phyloP scores from a whole-genome alignment of 2,329 filamentous ascomycete genomes.

The Mollisia scopiformis region DNA sequence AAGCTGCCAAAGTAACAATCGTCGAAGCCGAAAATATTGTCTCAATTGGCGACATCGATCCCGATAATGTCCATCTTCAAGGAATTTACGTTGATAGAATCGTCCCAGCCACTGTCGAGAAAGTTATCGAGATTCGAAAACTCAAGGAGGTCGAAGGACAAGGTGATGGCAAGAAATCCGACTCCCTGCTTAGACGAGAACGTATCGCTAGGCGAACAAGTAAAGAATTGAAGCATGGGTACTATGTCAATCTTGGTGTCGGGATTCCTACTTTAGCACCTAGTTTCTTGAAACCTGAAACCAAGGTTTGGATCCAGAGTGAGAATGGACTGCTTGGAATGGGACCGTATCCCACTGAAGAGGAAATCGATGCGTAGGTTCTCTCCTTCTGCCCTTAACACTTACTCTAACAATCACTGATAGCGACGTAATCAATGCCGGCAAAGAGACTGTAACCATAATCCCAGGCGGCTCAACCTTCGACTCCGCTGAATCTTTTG shows the following conservation, averaged over 20 bases:
- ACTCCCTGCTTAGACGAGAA: slow-evolving; percentile 59
- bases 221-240: slow-evolving; percentile 77
- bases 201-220: slow-evolving; percentile 78
- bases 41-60: slow-evolving; percentile 70
- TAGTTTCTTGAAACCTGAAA: slow-evolving; percentile 68
- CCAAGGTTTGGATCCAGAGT: slow-evolving; percentile 81
- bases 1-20: slow-evolving; percentile 76
- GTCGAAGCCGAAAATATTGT: slow-evolving; percentile 88
- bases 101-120: slow-evolving; percentile 71
- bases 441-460: slow-evolving; percentile 85
- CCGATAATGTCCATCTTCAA: slow-evolving; percentile 76
- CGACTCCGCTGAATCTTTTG: slow-evolving; percentile 80
- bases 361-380: slow-evolving; percentile 66
- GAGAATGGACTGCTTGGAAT: slow-evolving; percentile 88
- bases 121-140: slow-evolving; percentile 73
- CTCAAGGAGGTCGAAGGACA: slow-evolving; percentile 46
- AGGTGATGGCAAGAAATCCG: slow-evolving; percentile 38
- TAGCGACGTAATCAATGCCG: slow-evolving; percentile 79
- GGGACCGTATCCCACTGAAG: slow-evolving; percentile 73
- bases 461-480: slow-evolving; percentile 77
- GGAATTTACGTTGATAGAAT: slow-evolving; percentile 85
- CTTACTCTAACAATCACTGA: neutral
- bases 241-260: slow-evolving; percentile 80
- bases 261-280: slow-evolving; percentile 88
- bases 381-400: neutral